Evolutionary conservation across 306 rosid species (phyloP).

Genomic region (Prunus padus): DNA sequence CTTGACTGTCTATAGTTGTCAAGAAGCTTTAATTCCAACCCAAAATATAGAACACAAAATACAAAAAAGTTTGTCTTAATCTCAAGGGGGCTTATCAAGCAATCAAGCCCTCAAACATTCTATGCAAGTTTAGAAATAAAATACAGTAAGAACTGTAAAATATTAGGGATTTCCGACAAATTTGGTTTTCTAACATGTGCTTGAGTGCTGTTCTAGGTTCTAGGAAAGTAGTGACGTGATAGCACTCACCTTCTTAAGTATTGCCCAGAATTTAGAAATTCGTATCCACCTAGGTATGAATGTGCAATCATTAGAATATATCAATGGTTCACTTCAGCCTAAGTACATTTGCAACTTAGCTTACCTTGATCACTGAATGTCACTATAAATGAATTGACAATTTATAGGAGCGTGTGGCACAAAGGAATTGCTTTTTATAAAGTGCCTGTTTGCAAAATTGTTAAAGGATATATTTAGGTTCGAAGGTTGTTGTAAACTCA

Average conservation of each 20-base stretch:
- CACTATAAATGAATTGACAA: neutral
- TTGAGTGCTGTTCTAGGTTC: slow-evolving; percentile 1
- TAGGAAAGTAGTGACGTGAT: neutral
- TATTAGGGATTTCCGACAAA: neutral
- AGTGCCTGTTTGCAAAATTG: neutral
- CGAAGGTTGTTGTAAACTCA: neutral
- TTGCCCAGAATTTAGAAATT: neutral
- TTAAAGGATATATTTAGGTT: neutral
- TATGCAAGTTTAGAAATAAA: neutral
- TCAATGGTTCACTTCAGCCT: neutral
- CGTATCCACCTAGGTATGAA: neutral
- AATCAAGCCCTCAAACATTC: neutral
- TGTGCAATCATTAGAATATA: neutral
- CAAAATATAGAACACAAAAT: neutral
- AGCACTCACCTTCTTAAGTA: neutral
- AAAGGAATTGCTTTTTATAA: neutral
- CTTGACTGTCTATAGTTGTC: neutral
- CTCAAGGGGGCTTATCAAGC: neutral
- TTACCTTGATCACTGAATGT: neutral
- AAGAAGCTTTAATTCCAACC: neutral
- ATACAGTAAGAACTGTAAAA: neutral
- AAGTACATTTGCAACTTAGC: neutral
- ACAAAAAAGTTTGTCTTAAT: neutral
- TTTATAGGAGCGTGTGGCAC: neutral
- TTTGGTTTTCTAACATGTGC: neutral